Conservation (phyloP, 2,329 filamentous ascomycete species). For the Ceratocystis huliohia region DNA sequence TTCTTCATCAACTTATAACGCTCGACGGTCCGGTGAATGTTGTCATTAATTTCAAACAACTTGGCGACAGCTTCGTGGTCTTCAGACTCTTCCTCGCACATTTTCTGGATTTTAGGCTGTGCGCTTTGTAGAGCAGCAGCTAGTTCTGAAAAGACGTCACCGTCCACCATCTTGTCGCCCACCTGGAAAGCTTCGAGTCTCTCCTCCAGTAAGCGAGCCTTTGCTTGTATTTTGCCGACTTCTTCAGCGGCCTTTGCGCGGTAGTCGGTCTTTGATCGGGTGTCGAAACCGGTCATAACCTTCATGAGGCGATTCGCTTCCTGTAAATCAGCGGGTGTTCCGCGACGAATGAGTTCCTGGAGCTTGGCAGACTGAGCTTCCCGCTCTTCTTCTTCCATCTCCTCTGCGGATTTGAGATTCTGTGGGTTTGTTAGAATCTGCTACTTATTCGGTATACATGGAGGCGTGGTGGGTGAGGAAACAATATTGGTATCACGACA, state of each 20-base stretch:
- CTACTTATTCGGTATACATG: background rate
- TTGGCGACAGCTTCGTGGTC: slow-evolving; percentile 93
- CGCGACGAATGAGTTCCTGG: slow-evolving; percentile 87
- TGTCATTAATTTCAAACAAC: slow-evolving; percentile 94
- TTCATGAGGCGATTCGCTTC: slow-evolving; percentile 98
- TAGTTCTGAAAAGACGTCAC: slow-evolving; percentile 67
- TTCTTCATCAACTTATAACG: slow-evolving; percentile 93
- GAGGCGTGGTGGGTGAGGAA: background rate
- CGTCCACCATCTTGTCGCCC: slow-evolving; percentile 62
- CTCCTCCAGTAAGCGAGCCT: slow-evolving; percentile 83
- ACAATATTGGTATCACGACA: background rate
- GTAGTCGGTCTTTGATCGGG: slow-evolving; percentile 90
- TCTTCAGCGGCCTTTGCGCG: slow-evolving; percentile 95
- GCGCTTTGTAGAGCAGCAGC: slow-evolving; percentile 80
- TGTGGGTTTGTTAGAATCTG: slow-evolving; percentile 28
- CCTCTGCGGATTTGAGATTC: slow-evolving; percentile 91
- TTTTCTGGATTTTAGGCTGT: slow-evolving; percentile 97
- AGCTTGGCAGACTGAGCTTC: slow-evolving; percentile 96
- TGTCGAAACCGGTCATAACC: slow-evolving; percentile 96
- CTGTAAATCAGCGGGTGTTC: slow-evolving; percentile 82
- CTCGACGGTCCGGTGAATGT: slow-evolving; percentile 92
- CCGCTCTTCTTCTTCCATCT: slow-evolving; percentile 95
- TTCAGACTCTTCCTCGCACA: slow-evolving; percentile 98
- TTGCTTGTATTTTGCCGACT: slow-evolving; percentile 87
- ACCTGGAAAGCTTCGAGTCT: slow-evolving; percentile 73